phyloP scores from a whole-genome alignment of 2,329 filamentous ascomycete species.

The Hypoxylon sp. region DNA sequence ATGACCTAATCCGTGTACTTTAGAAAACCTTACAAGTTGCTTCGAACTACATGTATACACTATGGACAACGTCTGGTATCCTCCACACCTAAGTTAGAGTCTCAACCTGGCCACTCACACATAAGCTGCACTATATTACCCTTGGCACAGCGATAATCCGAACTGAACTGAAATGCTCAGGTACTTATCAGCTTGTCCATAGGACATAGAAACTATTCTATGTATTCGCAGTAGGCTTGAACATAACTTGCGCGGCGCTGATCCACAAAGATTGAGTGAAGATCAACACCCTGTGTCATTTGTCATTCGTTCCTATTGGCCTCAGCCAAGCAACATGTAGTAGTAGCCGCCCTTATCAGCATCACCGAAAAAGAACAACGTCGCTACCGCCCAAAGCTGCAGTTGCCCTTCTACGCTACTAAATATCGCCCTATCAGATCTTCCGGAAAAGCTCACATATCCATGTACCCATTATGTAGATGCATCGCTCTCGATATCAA shows the following conservation, averaged over 20 bases:
- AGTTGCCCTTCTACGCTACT: slow-evolving; percentile 15
- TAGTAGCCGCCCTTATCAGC: slow-evolving; percentile 31
- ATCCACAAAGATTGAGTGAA: slow-evolving; percentile 6
- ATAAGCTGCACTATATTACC: background rate
- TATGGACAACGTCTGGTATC: too few relatives aligned
- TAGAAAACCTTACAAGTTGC: background rate
- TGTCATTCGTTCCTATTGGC: background rate
- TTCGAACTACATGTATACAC: slow-evolving; percentile 2
- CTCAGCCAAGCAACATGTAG: slow-evolving; percentile 1
- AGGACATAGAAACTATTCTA: background rate
- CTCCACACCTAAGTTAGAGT: background rate
- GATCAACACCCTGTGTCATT: background rate
- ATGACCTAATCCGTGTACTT: background rate
- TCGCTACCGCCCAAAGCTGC: slow-evolving; percentile 20
- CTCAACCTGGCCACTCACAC: slow-evolving; percentile 2
- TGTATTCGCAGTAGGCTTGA: background rate
- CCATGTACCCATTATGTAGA: background rate
- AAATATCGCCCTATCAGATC: slow-evolving; percentile 26
- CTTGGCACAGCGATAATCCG: background rate
- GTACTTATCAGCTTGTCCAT: background rate
- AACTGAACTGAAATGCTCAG: background rate
- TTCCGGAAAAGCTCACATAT: slow-evolving; percentile 3
- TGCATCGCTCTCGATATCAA: slow-evolving; percentile 20
- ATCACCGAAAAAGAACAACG: slow-evolving; percentile 10
- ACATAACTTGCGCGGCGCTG: background rate